Conservation (phyloP, 345 rosid species). For the Pugionium cornutum region DNA sequence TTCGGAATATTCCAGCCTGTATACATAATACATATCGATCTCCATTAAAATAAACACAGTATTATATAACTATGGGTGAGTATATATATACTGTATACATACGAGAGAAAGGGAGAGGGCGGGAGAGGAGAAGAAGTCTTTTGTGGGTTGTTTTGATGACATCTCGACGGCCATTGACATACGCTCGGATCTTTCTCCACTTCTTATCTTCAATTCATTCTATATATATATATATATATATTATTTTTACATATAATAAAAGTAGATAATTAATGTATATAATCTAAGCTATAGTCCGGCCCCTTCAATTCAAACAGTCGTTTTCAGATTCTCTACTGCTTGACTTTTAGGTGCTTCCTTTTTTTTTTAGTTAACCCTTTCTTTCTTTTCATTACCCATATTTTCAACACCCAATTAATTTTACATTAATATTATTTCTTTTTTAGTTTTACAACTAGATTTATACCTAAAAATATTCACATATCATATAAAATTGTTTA, state of each 20-base stretch:
- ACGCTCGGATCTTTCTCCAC: conserved; percentile 31
- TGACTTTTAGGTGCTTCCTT: conserved; percentile 40
- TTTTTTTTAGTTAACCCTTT: conserved; percentile 8
- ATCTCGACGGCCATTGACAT: conserved; percentile 83
- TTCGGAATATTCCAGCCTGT: conserved; percentile 93
- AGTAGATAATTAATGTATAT: background rate
- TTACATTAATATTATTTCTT: background rate
- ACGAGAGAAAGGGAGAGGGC: conserved; percentile 97
- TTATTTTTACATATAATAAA: background rate
- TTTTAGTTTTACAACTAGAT: too few relatives aligned
- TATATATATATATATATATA: conserved; percentile 8
- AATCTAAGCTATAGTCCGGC: background rate
- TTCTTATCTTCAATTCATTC: conserved; percentile 24
- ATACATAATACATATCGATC: background rate
- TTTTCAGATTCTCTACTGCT: conserved; percentile 29
- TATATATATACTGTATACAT: background rate
- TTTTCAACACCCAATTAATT: background rate
- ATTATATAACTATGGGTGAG: too few relatives aligned
- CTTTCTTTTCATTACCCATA: background rate
- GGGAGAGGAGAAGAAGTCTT: conserved; percentile 95
- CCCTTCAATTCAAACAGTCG: conserved; percentile 31
- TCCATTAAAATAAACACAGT: background rate
- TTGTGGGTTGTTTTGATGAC: conserved; percentile 77
- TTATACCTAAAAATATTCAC: too few relatives aligned
- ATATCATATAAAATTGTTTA: too few relatives aligned